Percentiles rank a stretch among this genome's conserved stretches.
phyloP scores from a whole-genome alignment of 1,284 basidiomycete species.

The Vanrija humicola region DNA sequence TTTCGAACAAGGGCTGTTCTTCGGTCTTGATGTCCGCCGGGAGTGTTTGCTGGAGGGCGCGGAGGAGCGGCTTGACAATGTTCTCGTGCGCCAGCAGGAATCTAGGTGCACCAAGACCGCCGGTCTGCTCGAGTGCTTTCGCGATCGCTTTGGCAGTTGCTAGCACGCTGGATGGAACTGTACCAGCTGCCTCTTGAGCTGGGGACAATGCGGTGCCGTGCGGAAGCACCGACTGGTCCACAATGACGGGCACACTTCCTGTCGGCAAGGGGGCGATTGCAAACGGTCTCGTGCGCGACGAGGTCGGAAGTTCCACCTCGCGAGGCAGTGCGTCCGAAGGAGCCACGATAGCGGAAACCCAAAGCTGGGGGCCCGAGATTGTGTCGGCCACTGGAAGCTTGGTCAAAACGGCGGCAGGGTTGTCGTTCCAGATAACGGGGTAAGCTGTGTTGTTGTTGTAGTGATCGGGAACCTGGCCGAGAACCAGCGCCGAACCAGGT shows the following conservation, averaged over 20 bases:
- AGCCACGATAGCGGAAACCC: not conserved
- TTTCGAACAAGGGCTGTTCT: not conserved
- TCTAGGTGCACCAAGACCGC: not conserved
- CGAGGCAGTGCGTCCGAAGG: not conserved
- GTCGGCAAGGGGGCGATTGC: not conserved
- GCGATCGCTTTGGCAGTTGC: constrained; percentile 2
- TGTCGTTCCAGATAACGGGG: constrained; percentile 3
- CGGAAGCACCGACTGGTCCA: constrained; percentile 8
- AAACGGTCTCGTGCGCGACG: not conserved
- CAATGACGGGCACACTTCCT: constrained; percentile 4
- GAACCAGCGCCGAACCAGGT: not conserved
- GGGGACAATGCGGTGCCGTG: constrained; percentile 2
- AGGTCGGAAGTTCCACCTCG: not conserved
- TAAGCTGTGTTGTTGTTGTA: constrained; percentile 2
- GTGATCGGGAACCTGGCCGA: not conserved
- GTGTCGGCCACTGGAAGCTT: not conserved
- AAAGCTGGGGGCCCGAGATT: too few species aligned
- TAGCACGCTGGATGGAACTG: not conserved
- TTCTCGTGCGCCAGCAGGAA: constrained; percentile 11
- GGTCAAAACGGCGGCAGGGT: not conserved
- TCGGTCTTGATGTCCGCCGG: not conserved
- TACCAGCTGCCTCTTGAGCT: not conserved
- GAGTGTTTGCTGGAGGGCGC: not conserved
- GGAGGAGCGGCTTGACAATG: constrained; percentile 1
- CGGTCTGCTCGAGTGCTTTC: not conserved